Evolutionary conservation across 257 asterid genomes (phyloP).

Genomic region (Solanum phureja): DNA sequence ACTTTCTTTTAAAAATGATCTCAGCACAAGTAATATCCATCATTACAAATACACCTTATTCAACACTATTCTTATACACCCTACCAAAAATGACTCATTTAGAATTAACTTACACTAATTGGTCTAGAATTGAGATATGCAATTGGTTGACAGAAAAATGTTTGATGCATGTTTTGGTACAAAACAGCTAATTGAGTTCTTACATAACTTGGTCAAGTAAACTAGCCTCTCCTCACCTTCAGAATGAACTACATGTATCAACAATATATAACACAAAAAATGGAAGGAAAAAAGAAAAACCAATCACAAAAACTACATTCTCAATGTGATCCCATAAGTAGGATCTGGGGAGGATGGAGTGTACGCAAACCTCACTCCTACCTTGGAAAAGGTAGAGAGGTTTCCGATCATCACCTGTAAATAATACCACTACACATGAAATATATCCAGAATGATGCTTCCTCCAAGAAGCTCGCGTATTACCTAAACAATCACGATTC

Average conservation of each 20-base stretch:
- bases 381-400: neutral
- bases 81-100: neutral
- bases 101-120: neutral
- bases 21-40: neutral
- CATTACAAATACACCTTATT: accelerated
- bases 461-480: neutral
- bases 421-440: neutral
- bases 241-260: neutral
- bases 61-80: neutral
- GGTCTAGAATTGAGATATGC: neutral
- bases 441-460: neutral
- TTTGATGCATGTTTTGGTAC: neutral
- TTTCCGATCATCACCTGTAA: neutral
- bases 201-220: neutral
- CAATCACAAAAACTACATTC: neutral
- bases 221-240: neutral
- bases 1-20: neutral
- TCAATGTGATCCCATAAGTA: neutral
- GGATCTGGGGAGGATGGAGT: neutral
- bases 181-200: neutral
- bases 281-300: neutral
- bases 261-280: neutral
- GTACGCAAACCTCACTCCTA: neutral
- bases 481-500: neutral
- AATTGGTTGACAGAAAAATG: neutral